Base-by-base conservation (phyloP, 257 asterid genomes). In the Lycium ferocissimum region DNA sequence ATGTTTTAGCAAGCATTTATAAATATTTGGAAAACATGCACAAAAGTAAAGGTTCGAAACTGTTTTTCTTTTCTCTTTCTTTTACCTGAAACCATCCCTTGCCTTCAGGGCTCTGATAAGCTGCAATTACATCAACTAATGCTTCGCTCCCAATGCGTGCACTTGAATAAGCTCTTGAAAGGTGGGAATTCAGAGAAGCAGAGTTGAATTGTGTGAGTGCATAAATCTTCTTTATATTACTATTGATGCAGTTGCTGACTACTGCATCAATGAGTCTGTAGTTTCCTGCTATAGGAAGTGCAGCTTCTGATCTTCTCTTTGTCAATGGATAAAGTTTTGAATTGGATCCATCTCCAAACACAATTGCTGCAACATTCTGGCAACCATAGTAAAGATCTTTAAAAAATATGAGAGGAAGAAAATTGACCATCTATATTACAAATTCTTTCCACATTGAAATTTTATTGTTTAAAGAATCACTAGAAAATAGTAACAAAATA, bases 291-390 rank as follows among this genome's bases (percentile, higher is more conserved):
- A 94, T 94, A 0, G 99, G 99, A 81, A 95, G 92, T 0, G 97
- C 97, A 11, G 94, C 95, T 81, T 94, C 94, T 62, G 99, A 92
- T 87, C 97, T 86, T 57, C 97, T 61, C 88, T 95, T 94, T 49
- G 97, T 95, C 85, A 95, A 85, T 0, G 97, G 99, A 86, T 95
- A 93, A 11, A 95, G 97, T 85, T 84, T 86, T 1, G 95, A 90
- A 26, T 93, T 91, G 2, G 94, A 89, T 72, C 93, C 97, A 84
- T 95, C 97, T 83, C 99, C 99, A 22, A 95, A 94, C 38, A 95
- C 95, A 59, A 95, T 93, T 20, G 99, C 99, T 85, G 99, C 99
- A 86, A 95, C 99, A 89, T 94, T 92, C 96, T 95, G 96, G 78
- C 79, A 86, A 53, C 33, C 69, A 43, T 22, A 66, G 87, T 85